Percentiles rank a stretch among this genome's conserved stretches.
These are phyloP conservation scores for Crithidia expoeki DNA, from an alignment of 208 protist genomes.

Conservation along the genomic window DNA sequence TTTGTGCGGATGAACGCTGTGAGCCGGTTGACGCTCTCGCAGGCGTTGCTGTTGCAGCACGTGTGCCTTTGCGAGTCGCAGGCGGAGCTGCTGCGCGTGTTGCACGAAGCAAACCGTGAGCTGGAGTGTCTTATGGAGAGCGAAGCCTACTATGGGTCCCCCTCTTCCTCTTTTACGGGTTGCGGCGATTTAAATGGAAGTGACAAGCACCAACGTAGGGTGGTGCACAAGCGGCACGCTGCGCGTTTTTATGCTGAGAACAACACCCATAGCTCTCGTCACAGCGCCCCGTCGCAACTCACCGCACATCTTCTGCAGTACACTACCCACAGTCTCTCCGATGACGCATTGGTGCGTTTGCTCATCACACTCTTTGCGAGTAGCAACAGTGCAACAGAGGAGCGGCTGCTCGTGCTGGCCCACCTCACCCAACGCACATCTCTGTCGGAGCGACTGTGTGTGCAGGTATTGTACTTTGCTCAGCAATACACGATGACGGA, in stretches of 20 bases:
- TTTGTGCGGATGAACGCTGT: conserved; percentile 41
- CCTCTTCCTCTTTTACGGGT: background rate
- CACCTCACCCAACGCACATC: conserved; percentile 22
- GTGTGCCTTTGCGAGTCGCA: conserved; percentile 29
- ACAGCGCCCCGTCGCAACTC: background rate
- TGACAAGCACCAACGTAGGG: background rate
- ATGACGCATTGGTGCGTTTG: conserved; percentile 28
- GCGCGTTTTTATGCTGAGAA: background rate
- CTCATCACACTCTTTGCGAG: conserved; percentile 16
- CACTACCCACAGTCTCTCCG: conserved; percentile 28
- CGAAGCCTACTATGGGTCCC: background rate
- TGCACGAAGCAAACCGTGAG: background rate
- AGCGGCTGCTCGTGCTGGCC: conserved; percentile 28
- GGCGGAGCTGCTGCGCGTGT: conserved; percentile 28
- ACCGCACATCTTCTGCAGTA: conserved; percentile 24
- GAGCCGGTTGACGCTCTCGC: conserved; percentile 48
- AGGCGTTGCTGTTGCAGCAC: conserved; percentile 52
- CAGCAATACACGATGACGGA: conserved; percentile 1
- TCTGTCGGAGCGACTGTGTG: conserved; percentile 23
- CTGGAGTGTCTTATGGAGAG: background rate
- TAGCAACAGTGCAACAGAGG: background rate
- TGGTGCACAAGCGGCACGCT: background rate
- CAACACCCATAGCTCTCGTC: background rate
- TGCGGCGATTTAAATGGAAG: background rate
- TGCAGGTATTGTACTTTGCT: conserved; percentile 24